Conservation (phyloP, 2,329 filamentous ascomycete species). For the Microdochium trichocladiopsis region DNA sequence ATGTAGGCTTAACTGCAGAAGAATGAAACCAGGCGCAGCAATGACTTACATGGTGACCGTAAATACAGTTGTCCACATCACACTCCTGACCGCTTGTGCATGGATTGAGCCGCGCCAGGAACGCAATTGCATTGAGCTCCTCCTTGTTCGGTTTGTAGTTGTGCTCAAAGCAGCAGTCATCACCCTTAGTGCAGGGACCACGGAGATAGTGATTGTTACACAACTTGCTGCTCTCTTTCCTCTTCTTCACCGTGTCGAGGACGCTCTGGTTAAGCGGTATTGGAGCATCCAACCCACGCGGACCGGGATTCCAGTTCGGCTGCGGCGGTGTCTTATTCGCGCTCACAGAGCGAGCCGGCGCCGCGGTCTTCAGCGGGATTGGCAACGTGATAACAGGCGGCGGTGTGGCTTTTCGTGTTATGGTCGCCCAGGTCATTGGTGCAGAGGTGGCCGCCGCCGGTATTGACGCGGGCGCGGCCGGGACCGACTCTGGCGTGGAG, state of each 20-base stretch:
- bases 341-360: constrained; percentile 8
- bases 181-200: constrained; percentile 46
- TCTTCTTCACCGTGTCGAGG: constrained; percentile 48
- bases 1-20: neutral
- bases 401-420: constrained; percentile 31
- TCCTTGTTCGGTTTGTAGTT: constrained; percentile 44
- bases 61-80: constrained; percentile 50
- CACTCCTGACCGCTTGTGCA: constrained; percentile 53
- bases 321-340: constrained; percentile 17
- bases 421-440: constrained; percentile 30
- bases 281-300: constrained; percentile 46
- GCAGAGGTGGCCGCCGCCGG: constrained; percentile 3
- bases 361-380: constrained; percentile 23
- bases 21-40: no score
- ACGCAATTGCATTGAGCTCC: constrained; percentile 48
- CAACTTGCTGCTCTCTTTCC: constrained; percentile 46
- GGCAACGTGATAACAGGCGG: constrained; percentile 36
- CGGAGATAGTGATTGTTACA: constrained; percentile 58
- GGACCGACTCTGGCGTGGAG: neutral
- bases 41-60: constrained; percentile 51
- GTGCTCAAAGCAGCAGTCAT: constrained; percentile 51
- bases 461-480: neutral
- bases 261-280: constrained; percentile 36
- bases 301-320: constrained; percentile 43
- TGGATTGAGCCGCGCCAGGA: constrained; percentile 49